Base-by-base conservation (phyloP, 169 alveolate species). In the Plasmodium billcollinsi region DNA sequence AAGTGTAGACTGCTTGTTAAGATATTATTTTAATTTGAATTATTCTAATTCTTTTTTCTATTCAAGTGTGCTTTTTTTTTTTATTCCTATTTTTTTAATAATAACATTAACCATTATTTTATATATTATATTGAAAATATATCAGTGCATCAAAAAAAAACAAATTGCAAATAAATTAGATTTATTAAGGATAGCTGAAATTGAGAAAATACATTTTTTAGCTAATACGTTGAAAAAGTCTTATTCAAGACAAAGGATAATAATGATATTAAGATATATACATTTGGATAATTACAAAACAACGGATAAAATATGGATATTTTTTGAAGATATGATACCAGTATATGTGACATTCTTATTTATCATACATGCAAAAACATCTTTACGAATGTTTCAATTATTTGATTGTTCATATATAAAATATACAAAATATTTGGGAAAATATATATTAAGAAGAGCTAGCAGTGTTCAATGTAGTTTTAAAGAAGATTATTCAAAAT, bases 291-390 rank as follows among this genome's bases (percentile, higher is more conserved):
- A 94, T 24, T 94, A 93, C 47, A 92, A 96, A 20, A 54, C 54
- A 20, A 85, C 83, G 83, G 89, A 88, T n/a, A 59, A 93, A 6
- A 59, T 90, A 75, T 73, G 33, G 43, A 92, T 93, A 73, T 94
- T 94, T 69, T 78, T 95, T 72, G 97, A 95, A 75, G 97, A 95
- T 73, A 95, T 95, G 97, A 95, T 95, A 73, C 97, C 97, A 43
- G 93, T 95, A 47, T 95, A 94, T 83, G 97, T 94, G 54, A 95
- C 97, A 0, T 96, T 94, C 76, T 90, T 95, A 29, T 95, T 95
- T 93, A 92, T 94, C 66, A 89, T 94, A 9, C 95, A 95, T 88
- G 94, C 96, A 9, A 89, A 93, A 63, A 95, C 95, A 7, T 93
- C 97, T 24, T 52, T 94, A 20, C 58, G 89, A 33, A 94, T 95